Evolutionary conservation across 495 filamentous ascomycete species (phyloP).

Genomic region (Extremus antarcticus): DNA sequence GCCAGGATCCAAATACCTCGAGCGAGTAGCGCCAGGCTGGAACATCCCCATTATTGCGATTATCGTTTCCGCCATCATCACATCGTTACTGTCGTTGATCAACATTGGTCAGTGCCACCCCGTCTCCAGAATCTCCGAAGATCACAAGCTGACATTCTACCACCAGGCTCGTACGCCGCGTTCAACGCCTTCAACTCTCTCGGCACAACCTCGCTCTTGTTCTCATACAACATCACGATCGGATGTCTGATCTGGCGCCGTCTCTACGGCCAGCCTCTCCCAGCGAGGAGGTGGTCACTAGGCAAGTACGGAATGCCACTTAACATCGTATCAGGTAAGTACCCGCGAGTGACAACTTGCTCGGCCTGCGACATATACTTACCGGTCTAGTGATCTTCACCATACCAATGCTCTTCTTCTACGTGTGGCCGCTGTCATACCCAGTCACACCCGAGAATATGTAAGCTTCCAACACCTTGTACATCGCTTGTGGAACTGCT

Average conservation of each 20-base stretch:
- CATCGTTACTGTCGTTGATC: conserved; percentile 40
- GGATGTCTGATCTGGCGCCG: conserved; percentile 7
- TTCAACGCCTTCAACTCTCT: conserved; percentile 46
- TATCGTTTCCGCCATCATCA: background rate
- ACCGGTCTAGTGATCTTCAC: conserved; percentile 16
- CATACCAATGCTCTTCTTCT: conserved; percentile 24
- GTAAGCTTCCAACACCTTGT: background rate
- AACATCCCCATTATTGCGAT: conserved; percentile 23
- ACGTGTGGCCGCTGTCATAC: conserved; percentile 12
- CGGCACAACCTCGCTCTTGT: conserved; percentile 11
- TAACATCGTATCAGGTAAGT: no score
- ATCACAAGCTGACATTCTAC: background rate
- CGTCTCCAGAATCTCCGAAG: background rate
- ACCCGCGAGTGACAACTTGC: no score
- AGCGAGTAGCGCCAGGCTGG: background rate
- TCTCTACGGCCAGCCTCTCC: conserved; percentile 2
- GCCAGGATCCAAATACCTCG: background rate
- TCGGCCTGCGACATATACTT: no score
- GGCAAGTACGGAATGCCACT: conserved; percentile 9
- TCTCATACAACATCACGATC: conserved; percentile 17
- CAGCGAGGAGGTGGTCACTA: conserved; percentile 5
- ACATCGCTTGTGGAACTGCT: background rate
- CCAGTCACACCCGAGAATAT: conserved; percentile 1
- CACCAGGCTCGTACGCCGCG: conserved; percentile 34
- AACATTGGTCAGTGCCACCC: conserved; percentile 39